A percentile compares a stretch with the other conserved stretches of the same genome.
Conservation (phyloP, 345 rosid genomes). For the Populus simonii region DNA sequence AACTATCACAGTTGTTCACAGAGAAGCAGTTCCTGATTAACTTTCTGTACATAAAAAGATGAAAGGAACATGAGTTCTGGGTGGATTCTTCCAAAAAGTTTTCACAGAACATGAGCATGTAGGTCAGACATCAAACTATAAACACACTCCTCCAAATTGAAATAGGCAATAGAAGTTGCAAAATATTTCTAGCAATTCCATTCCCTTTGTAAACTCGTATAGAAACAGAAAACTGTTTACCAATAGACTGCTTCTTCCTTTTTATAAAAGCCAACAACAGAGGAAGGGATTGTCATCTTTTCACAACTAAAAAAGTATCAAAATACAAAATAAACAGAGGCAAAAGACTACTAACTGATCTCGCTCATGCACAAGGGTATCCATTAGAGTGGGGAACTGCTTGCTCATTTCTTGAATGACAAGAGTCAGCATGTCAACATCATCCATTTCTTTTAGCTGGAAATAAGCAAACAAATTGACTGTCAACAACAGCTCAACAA, state of each 20-base stretch:
- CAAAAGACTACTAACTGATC: conserved; percentile 72
- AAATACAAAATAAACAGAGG: conserved; percentile 1
- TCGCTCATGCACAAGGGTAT: conserved; percentile 90
- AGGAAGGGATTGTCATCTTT: neutral
- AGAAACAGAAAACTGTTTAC: neutral
- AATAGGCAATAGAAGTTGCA: neutral
- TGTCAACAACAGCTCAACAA: conserved; percentile 11
- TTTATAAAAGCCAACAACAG: neutral
- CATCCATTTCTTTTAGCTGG: conserved; percentile 90
- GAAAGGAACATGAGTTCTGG: neutral
- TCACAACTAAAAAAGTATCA: neutral
- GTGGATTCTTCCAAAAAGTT: neutral
- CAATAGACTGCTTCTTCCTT: neutral
- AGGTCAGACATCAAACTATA: neutral
- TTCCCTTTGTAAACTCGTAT: neutral
- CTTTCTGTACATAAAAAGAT: neutral
- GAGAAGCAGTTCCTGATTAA: neutral
- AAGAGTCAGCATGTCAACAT: conserved; percentile 90
- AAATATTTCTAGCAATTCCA: neutral
- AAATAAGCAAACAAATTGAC: conserved; percentile 20
- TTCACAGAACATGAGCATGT: neutral
- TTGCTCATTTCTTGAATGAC: conserved; percentile 99
- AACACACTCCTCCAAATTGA: neutral
- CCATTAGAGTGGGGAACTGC: conserved; percentile 89
- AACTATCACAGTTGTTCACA: neutral